Percentiles rank a stretch among this genome's conserved stretches.
Conservation (phyloP, 2,329 filamentous ascomycete genomes). For the Trichoderma afroharzianum region DNA sequence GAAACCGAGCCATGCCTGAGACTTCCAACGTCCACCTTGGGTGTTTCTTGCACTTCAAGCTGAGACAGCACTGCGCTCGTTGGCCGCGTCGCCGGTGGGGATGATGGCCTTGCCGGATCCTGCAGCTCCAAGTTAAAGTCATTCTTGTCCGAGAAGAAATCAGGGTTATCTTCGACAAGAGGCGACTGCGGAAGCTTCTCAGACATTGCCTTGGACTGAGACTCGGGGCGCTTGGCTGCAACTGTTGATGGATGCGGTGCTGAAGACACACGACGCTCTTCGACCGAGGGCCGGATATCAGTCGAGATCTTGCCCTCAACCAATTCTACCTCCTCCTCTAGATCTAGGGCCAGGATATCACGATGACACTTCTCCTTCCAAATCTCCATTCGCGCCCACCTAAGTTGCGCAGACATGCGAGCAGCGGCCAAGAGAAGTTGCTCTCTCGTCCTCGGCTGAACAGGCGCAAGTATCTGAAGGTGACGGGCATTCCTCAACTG, state of each 20-base stretch:
- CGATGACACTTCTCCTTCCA: conserved; percentile 89
- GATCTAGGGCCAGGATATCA: conserved; percentile 79
- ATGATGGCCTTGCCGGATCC: conserved; percentile 29
- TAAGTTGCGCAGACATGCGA: conserved; percentile 79
- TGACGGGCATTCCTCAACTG: conserved; percentile 88
- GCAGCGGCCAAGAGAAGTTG: conserved; percentile 80
- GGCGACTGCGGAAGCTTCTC: conserved; percentile 22
- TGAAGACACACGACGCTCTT: conserved; percentile 20
- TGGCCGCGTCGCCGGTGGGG: conserved; percentile 32
- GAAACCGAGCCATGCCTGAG: conserved; percentile 32
- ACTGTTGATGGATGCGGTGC: conserved; percentile 21
- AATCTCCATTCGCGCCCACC: conserved; percentile 91
- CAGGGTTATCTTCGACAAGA: conserved; percentile 23
- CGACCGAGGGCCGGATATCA: conserved; percentile 16
- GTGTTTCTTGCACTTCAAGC: conserved; percentile 25
- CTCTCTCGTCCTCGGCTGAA: conserved; percentile 86
- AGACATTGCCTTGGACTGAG: conserved; percentile 21
- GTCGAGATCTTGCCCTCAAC: conserved; percentile 24
- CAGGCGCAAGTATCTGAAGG: conserved; percentile 80
- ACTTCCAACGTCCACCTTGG: conserved; percentile 24
- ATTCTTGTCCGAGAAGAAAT: conserved; percentile 21
- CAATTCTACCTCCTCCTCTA: conserved; percentile 66
- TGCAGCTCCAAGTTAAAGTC: conserved; percentile 23
- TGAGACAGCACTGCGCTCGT: conserved; percentile 20
- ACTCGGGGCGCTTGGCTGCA: conserved; percentile 24